Base-by-base conservation (phyloP, 306 rosid species). In the Hippophae tibetana region DNA sequence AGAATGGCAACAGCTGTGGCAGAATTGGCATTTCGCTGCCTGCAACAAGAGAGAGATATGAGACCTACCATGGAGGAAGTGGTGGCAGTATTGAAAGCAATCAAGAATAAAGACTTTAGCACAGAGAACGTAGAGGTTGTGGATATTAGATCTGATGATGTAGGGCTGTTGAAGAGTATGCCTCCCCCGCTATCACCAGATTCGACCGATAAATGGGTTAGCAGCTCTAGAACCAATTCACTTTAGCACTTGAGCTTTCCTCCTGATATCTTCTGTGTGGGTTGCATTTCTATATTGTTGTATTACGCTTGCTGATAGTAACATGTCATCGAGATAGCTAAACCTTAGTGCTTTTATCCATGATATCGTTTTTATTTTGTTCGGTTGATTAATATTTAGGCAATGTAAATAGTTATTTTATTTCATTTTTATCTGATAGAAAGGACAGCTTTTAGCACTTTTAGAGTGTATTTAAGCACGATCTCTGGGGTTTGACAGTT, bases 51-150 rank as follows among this genome's bases (percentile, higher is more conserved):
- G 63, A 83, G 72, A 72, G 93, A 92, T 1, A 58, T 83, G 87
- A 83, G 98, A 65, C 98, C 98, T 1, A 47, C 86, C 52, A 92
- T 92, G 96, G 77, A 78, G 3, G 98, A 92, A 73, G 95, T 83
- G 54, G 13, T 83, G 47, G 72, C 72, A 47, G 65, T 50, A 10
- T 74, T 92, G 68, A 81, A 54, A 72, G 86, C 66, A 55, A 83
- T 92, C 65, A 56, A 80, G 78, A 76, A 72, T 8, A 77, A 74
- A 58, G 77, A 74, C 14, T 48, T 45, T 7, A 73, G 59, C 23
- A 13, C 64, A 10, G 54, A 26, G 50, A 74, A 62, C 6, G 66
- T 71, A 2, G 81, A 78, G 57, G 83, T 85, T 47, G 47, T 66
- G 55, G 68, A 68, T 63, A 56, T 79, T 8, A 64, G 48, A 12